Evolutionary conservation across 2,329 filamentous ascomycete species (phyloP), one percentile per base, ranked within the genome.

Genomic region (Pyrenochaeta sp.): DNA sequence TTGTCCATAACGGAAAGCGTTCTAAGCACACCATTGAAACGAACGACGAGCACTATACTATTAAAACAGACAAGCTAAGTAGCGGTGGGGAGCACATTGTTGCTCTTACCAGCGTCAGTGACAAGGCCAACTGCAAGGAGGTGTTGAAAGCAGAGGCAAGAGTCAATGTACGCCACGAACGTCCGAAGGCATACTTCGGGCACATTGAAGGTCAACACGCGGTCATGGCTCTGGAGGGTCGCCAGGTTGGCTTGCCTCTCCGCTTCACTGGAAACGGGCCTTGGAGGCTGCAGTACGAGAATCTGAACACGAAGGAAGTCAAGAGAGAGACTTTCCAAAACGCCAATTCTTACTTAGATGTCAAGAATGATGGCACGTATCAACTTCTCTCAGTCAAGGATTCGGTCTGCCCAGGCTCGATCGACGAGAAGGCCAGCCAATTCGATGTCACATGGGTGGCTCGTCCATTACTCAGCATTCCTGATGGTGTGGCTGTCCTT

Each of bases 31-130:
- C 86, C 21, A 81, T 85, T 1, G 81, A 84, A 51, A 90, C 97
- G 49, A 81, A 87, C 20, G 81, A 79, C 2, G 80, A 85, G 44
- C 77, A 81, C 18, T 88, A 88, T 71, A 89, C 82, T 32, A 92
- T 99, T 70, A 85, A 85, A 60, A 97, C 94, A 0, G 85, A 89
- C 2, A 81, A 84, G 15, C 80, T 99, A 36, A 82, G 82, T 6
- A 89, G 90, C 70, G 95, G 95, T 54, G 95, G 95, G 49, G 92
- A 97, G 68, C 97, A 98, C 73, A 91, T 90, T 10, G 79, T 99
- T 54, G 88, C 92, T 41, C 81, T 99, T 55, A 92, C 89, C 47
- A 94, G 89, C 64, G 86, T 99, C 49, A 91, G 92, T 61, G 95
- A 99, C 71, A 88, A 85, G 70, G 89, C 91, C 51, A 90, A 89